These are phyloP conservation scores for Geotrichum australiense DNA, from an alignment of 1,139 yeast genomes.

Conservation along the genomic window DNA sequence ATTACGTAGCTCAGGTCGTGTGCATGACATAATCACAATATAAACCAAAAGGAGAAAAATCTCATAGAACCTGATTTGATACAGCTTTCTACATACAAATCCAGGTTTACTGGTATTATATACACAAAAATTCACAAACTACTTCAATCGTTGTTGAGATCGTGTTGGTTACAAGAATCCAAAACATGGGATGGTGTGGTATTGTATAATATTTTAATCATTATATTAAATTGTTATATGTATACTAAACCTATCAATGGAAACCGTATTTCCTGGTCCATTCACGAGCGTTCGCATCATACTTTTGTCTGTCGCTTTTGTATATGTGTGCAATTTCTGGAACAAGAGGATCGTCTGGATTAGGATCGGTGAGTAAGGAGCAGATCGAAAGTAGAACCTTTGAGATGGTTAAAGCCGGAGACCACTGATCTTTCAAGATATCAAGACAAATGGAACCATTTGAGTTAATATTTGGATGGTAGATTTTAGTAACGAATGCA, in stretches of 20 bases:
- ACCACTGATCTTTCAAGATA: slow-evolving; percentile 84
- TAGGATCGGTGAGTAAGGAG: slow-evolving; percentile 90
- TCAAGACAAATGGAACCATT: slow-evolving; percentile 84
- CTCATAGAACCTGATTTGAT: too few species aligned
- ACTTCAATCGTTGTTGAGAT: too few species aligned
- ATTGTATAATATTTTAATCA: too few species aligned
- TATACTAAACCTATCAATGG: slow-evolving; percentile 48
- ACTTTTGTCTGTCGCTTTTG: slow-evolving; percentile 89
- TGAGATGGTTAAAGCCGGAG: slow-evolving; percentile 84
- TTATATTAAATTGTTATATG: neutral
- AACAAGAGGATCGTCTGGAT: slow-evolving; percentile 98
- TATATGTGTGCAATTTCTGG: slow-evolving; percentile 97
- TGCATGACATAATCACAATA: too few species aligned
- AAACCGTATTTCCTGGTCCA: slow-evolving; percentile 99
- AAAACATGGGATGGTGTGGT: too few species aligned
- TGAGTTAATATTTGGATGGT: slow-evolving; percentile 85
- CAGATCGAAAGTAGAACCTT: slow-evolving; percentile 85
- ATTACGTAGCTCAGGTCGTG: too few species aligned
- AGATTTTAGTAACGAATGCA: slow-evolving; percentile 81
- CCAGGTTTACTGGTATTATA: too few species aligned
- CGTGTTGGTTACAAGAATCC: too few species aligned
- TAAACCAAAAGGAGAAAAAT: too few species aligned
- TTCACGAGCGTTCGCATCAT: slow-evolving; percentile 96
- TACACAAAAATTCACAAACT: too few species aligned
- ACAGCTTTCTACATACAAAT: too few species aligned